These are phyloP conservation scores for Pyrenophora graminea DNA, from an alignment of 2,329 filamentous ascomycete genomes.

Conservation along the genomic window DNA sequence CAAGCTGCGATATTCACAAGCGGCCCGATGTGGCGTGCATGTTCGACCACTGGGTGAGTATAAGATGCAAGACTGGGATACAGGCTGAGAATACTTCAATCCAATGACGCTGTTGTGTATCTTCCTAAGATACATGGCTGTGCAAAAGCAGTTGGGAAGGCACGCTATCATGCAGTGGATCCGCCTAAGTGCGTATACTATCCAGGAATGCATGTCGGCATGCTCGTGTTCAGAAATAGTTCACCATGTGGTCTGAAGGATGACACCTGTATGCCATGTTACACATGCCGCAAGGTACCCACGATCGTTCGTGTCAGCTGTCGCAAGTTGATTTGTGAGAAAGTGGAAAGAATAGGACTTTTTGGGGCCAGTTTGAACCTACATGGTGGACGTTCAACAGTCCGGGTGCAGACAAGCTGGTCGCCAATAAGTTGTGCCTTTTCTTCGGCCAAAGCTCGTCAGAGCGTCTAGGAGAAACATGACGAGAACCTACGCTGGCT, in stretches of 20 bases:
- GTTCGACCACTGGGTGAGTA: no score
- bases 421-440: neutral
- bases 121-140: no score
- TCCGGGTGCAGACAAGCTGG: neutral
- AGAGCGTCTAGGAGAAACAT: neutral
- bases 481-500: neutral
- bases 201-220: neutral
- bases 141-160: neutral
- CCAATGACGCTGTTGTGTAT: neutral
- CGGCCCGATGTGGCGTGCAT: neutral
- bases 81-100: neutral
- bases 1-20: neutral
- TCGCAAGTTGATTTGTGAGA: neutral
- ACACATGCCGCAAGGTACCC: slow-evolving; percentile 10
- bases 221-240: neutral
- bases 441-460: neutral
- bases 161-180: neutral
- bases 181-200: neutral
- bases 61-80: neutral
- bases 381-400: neutral
- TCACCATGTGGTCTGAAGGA: neutral
- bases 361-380: no score
- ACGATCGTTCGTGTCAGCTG: neutral
- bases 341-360: no score
- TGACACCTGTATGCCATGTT: slow-evolving; percentile 9